phyloP scores from a whole-genome alignment of 495 filamentous ascomycete species.

The Penicillium simplicissimum region DNA sequence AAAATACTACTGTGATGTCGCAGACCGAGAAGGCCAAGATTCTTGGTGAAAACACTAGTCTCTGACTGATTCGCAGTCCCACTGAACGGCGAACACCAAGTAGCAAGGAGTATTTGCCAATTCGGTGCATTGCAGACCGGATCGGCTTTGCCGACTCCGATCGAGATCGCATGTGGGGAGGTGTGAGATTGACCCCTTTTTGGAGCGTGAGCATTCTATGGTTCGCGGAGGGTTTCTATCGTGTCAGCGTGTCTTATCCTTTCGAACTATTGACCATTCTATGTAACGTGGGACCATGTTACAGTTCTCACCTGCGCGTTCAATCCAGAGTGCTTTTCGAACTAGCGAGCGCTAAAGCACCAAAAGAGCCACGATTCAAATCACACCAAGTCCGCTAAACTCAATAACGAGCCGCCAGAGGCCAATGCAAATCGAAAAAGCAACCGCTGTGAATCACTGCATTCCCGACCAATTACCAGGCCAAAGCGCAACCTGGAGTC shows the following conservation, averaged over 20 bases:
- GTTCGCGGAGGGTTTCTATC: not conserved
- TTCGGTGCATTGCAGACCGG: conserved; percentile 11
- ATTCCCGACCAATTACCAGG: not conserved
- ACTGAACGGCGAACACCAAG: not conserved
- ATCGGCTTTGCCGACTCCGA: conserved; percentile 17
- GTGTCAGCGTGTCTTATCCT: not conserved
- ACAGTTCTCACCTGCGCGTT: too few species aligned
- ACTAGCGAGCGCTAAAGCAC: not conserved
- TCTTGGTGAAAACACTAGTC: too few species aligned
- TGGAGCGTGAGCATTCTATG: not conserved
- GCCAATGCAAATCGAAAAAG: not conserved
- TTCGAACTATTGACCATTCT: not conserved
- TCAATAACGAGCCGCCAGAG: not conserved
- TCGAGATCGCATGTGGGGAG: conserved; percentile 21
- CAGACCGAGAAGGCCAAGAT: too few species aligned
- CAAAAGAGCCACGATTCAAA: not conserved
- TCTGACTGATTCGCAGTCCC: too few species aligned
- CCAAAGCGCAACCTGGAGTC: not conserved
- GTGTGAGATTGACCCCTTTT: conserved; percentile 13
- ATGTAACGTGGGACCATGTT: not conserved
- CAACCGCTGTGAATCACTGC: not conserved
- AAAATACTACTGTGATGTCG: too few species aligned
- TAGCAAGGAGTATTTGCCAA: conserved; percentile 3
- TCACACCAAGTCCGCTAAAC: not conserved
- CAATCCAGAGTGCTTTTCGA: too few species aligned